These are phyloP conservation scores for Colletotrichum magnum DNA, from an alignment of 2,329 filamentous ascomycete genomes.

Conservation along the genomic window DNA sequence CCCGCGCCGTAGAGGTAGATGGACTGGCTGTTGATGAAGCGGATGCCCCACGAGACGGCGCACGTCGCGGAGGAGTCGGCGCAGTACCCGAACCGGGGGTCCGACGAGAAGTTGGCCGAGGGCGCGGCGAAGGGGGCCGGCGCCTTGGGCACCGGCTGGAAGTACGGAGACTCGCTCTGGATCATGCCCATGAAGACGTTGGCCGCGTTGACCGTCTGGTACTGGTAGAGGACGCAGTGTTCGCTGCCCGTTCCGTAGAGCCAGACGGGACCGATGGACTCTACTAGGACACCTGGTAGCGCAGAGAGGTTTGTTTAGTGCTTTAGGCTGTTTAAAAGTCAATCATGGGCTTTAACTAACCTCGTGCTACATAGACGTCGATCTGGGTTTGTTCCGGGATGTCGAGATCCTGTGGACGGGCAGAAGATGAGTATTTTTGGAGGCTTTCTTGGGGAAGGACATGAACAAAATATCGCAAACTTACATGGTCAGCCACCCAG, in stretches of 20 bases:
- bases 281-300: slow-evolving; percentile 49
- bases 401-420: slow-evolving; percentile 7
- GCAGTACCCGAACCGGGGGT: slow-evolving; percentile 65
- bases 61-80: slow-evolving; percentile 51
- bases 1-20: slow-evolving; percentile 50
- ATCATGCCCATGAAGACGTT: slow-evolving; percentile 73
- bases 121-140: slow-evolving; percentile 54
- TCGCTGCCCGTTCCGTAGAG: slow-evolving; percentile 58
- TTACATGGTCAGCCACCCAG: slow-evolving; percentile 72
- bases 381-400: slow-evolving; percentile 44
- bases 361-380: slow-evolving; percentile 52
- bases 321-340: no score
- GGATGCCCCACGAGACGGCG: slow-evolving; percentile 70
- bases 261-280: slow-evolving; percentile 64
- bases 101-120: slow-evolving; percentile 51
- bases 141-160: slow-evolving; percentile 71
- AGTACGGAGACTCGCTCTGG: slow-evolving; percentile 79
- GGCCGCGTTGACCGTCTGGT: slow-evolving; percentile 70
- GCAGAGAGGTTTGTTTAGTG: not conserved
- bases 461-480: no score
- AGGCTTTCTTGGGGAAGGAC: no score
- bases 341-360: slow-evolving; percentile 46
- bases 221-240: slow-evolving; percentile 74
- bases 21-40: slow-evolving; percentile 52
- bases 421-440: no score